Evolutionary conservation across 495 filamentous ascomycete genomes (phyloP), one percentile per base, ranked within the genome.

Genomic region (Xylaria bambusicola): DNA sequence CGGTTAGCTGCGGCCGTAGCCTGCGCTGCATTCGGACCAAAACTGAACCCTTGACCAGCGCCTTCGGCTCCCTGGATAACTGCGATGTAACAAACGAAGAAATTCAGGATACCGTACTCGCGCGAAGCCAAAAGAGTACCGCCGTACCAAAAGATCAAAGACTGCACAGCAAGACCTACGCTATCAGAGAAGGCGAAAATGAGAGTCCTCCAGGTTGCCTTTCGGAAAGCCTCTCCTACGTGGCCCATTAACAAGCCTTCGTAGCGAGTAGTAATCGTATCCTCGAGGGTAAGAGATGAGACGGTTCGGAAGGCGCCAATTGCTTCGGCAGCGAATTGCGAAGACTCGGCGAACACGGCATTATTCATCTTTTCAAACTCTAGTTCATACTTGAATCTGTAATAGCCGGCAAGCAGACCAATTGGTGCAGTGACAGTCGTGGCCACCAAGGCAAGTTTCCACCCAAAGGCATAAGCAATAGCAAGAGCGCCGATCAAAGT

Each of bases 231-330:
- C 24, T 53, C 15, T 4, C 49, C 50, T 36, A 79, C 73, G 45
- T 81, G 77, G 24, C 70, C 58, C 21, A 57, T 46, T 17, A 80
- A 69, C 24, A 81, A 66, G 2, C 35, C 20, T 7, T 74, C 63
- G 62, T 80, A 81, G 38, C 82, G 73, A 8, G 71, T 38, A 48
- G 69, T 73, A 42, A 86, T 84, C 56, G 74, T 76, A 21, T 79
- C 74, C 57, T 86, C 84, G 58, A 86, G 75, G 33, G 80, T 81
- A 12, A 86, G 72, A 59, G 68, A 74, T 18, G 77, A 75, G 13
- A 87, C 84, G 9, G 84, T 86, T 21, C 84, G 69, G 65, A 84
- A 84, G 7, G 83, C 83, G 5, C 78, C 72, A 45, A 86, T 81
- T 13, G 84, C 73, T 69, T 87, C 84, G 52, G 83, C 77, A n/a